A percentile compares a stretch with the other conserved stretches of the same genome.
These are phyloP conservation scores for Boletellus ananiceps DNA, from an alignment of 768 basidiomycete species.

Conservation along the genomic window DNA sequence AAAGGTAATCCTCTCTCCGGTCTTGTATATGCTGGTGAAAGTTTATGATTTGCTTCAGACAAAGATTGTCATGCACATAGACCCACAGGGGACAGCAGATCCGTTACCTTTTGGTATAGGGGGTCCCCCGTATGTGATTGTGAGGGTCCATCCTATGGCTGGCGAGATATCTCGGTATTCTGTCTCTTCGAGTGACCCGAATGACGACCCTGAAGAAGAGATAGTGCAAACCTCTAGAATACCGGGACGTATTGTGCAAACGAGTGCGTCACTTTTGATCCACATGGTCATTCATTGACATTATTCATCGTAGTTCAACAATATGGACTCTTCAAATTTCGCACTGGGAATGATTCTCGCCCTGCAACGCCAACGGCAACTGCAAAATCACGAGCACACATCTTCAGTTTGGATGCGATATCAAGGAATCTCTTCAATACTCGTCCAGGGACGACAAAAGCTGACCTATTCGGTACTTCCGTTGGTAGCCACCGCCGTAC, in stretches of 20 bases:
- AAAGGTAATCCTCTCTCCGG: conserved; percentile 50
- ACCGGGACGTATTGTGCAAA: conserved; percentile 72
- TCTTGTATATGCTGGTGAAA: not conserved
- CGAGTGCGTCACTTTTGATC: conserved; percentile 51
- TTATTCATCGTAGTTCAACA: conserved; percentile 59
- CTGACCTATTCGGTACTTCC: conserved; percentile 73
- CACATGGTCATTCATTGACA: not conserved
- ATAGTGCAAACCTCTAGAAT: conserved; percentile 75
- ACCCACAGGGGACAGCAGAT: conserved; percentile 69
- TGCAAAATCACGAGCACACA: conserved; percentile 70
- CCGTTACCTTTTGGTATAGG: conserved; percentile 70
- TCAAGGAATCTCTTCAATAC: conserved; percentile 83
- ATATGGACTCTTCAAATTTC: conserved; percentile 85
- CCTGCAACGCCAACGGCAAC: conserved; percentile 82
- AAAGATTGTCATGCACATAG: conserved; percentile 85
- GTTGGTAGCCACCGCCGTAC: conserved; percentile 57
- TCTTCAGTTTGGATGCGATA: conserved; percentile 86
- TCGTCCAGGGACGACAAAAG: conserved; percentile 61
- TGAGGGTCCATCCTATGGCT: conserved; percentile 78
- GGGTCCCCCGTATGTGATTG: conserved; percentile 70
- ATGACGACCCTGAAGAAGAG: conserved; percentile 74
- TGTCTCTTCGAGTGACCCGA: conserved; percentile 69
- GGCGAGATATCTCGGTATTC: conserved; percentile 79
- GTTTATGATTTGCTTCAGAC: conserved; percentile 44
- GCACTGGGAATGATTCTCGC: conserved; percentile 67